Evolutionary conservation across 2,329 filamentous ascomycete species (phyloP).

Genomic region (Corinectria fuckeliana): DNA sequence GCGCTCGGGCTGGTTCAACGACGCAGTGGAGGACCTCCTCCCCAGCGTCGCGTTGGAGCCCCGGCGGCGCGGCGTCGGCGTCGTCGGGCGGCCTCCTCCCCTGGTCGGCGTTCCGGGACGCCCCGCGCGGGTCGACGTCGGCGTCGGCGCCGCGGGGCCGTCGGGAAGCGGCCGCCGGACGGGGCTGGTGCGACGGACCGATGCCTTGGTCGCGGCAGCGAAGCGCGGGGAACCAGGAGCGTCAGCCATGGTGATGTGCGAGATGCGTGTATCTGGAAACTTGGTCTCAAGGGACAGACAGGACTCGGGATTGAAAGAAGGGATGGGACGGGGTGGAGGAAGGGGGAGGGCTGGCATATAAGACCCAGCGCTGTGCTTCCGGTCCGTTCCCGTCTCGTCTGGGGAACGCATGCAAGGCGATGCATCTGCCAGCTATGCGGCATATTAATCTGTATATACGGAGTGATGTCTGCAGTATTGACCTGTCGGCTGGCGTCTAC

Average conservation of each 20-base stretch:
- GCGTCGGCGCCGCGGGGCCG: constrained; percentile 21
- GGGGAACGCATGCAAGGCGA: constrained; percentile 8
- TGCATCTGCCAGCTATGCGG: constrained; percentile 16
- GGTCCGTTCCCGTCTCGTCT: constrained; percentile 19
- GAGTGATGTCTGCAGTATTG: not conserved
- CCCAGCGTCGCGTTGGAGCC: constrained; percentile 22
- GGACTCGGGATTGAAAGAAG: not conserved
- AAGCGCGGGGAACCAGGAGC: constrained; percentile 28
- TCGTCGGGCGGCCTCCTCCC: constrained; percentile 26
- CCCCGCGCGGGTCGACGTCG: constrained; percentile 23
- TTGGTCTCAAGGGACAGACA: not conserved
- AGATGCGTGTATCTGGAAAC: not conserved
- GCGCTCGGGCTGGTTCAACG: constrained; percentile 13
- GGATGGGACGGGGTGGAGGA: not conserved
- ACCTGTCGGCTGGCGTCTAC: not conserved
- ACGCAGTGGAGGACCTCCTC: constrained; percentile 24
- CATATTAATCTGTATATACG: constrained; percentile 15
- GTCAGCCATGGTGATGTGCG: constrained; percentile 15
- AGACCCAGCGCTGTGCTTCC: constrained; percentile 3
- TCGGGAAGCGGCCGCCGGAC: constrained; percentile 22
- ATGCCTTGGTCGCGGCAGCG: constrained; percentile 32
- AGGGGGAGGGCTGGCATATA: constrained; percentile 3
- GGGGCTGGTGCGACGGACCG: constrained; percentile 27
- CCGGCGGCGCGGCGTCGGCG: constrained; percentile 21
- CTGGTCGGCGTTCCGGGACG: constrained; percentile 26